Evolutionary conservation across 2,329 filamentous ascomycete species (phyloP).

Genomic region (Cladosporium cucumerinum): DNA sequence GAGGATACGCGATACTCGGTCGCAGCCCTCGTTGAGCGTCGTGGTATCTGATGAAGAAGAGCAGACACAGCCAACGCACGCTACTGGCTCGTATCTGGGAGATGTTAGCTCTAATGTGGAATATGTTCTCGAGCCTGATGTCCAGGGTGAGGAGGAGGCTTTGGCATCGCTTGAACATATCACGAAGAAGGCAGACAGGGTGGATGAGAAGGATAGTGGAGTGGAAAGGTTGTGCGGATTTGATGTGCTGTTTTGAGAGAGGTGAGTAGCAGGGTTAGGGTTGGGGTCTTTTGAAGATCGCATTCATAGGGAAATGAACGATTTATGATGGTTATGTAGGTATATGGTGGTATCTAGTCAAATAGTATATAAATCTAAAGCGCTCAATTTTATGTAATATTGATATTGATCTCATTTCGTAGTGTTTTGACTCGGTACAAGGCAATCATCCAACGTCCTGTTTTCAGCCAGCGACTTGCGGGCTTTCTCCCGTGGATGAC

Average conservation of each 20-base stretch:
- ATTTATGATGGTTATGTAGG: not conserved
- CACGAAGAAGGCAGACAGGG: not conserved
- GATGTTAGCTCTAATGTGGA: slow-evolving; percentile 55
- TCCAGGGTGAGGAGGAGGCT: slow-evolving; percentile 16
- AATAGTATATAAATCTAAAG: not conserved
- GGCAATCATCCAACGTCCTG: too few species aligned
- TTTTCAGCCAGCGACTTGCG: too few species aligned
- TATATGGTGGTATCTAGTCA: not conserved
- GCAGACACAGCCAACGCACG: slow-evolving; percentile 52
- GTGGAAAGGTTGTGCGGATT: not conserved
- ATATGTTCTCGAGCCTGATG: slow-evolving; percentile 60
- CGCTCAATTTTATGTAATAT: not conserved
- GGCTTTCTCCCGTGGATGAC: too few species aligned
- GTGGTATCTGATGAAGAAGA: slow-evolving; percentile 50
- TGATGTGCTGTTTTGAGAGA: not conserved
- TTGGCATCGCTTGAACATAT: not conserved
- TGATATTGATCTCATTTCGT: not conserved
- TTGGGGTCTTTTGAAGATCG: not conserved
- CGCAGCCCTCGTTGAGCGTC: slow-evolving; percentile 55
- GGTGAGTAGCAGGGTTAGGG: not conserved
- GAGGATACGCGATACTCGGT: slow-evolving; percentile 58
- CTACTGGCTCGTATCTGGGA: slow-evolving; percentile 62
- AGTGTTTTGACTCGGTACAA: not conserved
- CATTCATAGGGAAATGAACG: not conserved
- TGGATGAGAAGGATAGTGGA: not conserved